Conservation (phyloP, 2,329 filamentous ascomycete genomes). For the Penicillium sp. region DNA sequence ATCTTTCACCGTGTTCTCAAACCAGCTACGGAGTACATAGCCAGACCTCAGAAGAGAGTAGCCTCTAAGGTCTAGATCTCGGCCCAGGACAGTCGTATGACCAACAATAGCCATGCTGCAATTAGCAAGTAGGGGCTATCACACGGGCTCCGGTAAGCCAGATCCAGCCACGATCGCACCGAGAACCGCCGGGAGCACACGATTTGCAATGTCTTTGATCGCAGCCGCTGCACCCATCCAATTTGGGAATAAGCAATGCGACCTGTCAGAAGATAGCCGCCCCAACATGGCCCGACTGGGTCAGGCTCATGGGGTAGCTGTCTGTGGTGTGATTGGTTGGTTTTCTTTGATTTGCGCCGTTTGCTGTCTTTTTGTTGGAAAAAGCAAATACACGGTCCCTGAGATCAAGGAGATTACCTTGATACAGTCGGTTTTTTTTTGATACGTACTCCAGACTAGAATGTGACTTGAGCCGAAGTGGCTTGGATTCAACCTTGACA, state of each 20-base stretch:
- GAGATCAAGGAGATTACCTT: not conserved
- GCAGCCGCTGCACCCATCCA: conserved; percentile 16
- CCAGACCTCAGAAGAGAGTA: not conserved
- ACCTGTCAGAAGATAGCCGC: conserved; percentile 21
- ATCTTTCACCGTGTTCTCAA: not conserved
- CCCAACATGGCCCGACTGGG: conserved; percentile 7
- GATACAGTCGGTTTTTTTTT: no score
- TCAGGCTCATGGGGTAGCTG: not conserved
- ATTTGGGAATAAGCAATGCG: conserved; percentile 13
- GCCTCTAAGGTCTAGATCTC: conserved; percentile 11
- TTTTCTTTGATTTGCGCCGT: conserved; percentile 1
- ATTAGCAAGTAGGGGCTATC: conserved; percentile 19
- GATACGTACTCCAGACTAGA: not conserved
- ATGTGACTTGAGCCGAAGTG: not conserved
- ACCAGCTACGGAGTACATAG: not conserved
- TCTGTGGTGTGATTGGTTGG: conserved; percentile 2
- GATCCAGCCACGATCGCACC: conserved; percentile 22
- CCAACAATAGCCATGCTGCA: conserved; percentile 4
- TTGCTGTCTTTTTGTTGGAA: not conserved
- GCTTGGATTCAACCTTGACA: not conserved
- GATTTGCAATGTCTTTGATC: conserved; percentile 15
- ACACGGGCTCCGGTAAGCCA: conserved; percentile 6
- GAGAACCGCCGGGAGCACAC: conserved; percentile 5
- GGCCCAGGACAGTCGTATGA: conserved; percentile 9
- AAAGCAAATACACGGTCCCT: not conserved